phyloP scores from a whole-genome alignment of 345 rosid species.

The rapeseed (Brassica napus) region Da-Ae NC_063444.1:2519501-2520000 shows the following conservation, averaged over 20 bases:
- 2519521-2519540: slow-evolving; percentile 48
- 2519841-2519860: neutral
- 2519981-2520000: slow-evolving; percentile 52
- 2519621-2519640: neutral
- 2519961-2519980: slow-evolving; percentile 42
- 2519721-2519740: too few species aligned
- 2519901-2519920: slow-evolving; percentile 1
- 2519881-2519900: neutral
- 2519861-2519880: neutral
- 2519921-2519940: slow-evolving; percentile 46
- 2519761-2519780: too few species aligned
- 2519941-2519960: slow-evolving; percentile 41
- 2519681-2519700: neutral
- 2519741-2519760: too few species aligned
- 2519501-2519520: slow-evolving; percentile 58
- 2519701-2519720: too few species aligned
- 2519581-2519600: slow-evolving; percentile 23
- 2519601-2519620: slow-evolving; percentile 36
- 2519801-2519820: neutral
- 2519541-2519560: slow-evolving; percentile 31
- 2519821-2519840: neutral
- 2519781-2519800: too few species aligned
- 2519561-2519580: slow-evolving; percentile 37
- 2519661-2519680: neutral
- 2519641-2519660: neutral